A percentile compares a stretch with the other conserved stretches of the same genome.
phyloP scores from a whole-genome alignment of 257 asterid genomes.

The Pogostemon cablin region DNA sequence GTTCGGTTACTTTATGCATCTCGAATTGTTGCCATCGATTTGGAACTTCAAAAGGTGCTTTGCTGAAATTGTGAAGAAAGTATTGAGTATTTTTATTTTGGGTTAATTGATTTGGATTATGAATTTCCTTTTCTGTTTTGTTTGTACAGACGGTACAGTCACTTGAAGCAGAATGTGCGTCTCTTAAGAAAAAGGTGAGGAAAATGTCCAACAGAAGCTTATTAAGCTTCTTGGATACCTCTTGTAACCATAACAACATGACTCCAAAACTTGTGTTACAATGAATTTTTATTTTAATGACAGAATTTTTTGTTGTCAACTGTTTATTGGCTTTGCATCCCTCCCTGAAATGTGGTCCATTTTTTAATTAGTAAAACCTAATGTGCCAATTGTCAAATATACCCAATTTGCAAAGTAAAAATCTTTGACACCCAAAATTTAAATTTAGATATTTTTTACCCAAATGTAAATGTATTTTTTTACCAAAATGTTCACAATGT shows the following conservation, averaged over 20 bases:
- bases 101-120: slow-evolving; percentile 27
- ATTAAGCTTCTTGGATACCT: background rate
- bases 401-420: too few species aligned
- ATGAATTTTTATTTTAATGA: background rate
- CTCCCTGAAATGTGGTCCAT: slow-evolving; percentile 2
- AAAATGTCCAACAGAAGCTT: background rate
- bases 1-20: slow-evolving; percentile 79
- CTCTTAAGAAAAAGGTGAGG: slow-evolving; percentile 76
- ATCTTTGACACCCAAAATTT: too few species aligned
- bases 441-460: too few species aligned
- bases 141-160: slow-evolving; percentile 60
- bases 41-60: slow-evolving; percentile 72
- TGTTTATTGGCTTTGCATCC: background rate
- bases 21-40: slow-evolving; percentile 63
- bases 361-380: slow-evolving; percentile 1
- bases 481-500: too few species aligned
- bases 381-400: background rate
- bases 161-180: slow-evolving; percentile 66
- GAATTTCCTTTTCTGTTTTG: slow-evolving; percentile 6
- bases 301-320: slow-evolving; percentile 10
- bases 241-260: background rate
- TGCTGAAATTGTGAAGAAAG: background rate
- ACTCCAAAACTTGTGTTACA: background rate
- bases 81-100: background rate
- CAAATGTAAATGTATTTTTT: too few species aligned